Evolutionary conservation across 2,329 filamentous ascomycete genomes (phyloP).

Genomic region (Pezicula rhizophila): DNA sequence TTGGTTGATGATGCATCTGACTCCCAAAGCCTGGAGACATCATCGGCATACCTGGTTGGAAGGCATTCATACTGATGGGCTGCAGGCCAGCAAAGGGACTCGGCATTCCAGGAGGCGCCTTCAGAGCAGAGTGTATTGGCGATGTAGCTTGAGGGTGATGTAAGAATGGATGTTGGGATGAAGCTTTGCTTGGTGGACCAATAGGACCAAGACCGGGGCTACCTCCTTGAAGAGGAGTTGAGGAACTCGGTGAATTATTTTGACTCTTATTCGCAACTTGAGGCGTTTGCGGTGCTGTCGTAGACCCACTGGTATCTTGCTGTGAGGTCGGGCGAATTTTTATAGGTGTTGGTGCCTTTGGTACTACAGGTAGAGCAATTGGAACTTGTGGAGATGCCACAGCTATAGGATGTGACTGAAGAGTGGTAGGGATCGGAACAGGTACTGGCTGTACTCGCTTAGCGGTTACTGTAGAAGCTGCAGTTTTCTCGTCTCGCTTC

Average conservation of each 20-base stretch:
- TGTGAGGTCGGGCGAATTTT: conserved; percentile 67
- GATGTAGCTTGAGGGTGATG: conserved; percentile 59
- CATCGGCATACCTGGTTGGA: conserved; percentile 38
- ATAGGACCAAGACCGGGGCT: conserved; percentile 46
- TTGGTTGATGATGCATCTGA: conserved; percentile 40
- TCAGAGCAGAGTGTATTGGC: conserved; percentile 50
- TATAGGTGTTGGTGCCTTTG: conserved; percentile 76
- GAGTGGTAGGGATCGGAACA: conserved; percentile 46
- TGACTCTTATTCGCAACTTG: conserved; percentile 53
- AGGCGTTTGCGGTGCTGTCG: conserved; percentile 55
- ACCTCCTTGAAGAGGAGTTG: conserved; percentile 59
- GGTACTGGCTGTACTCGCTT: conserved; percentile 35
- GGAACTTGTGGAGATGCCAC: conserved; percentile 75
- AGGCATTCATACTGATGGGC: conserved; percentile 51
- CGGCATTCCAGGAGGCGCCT: conserved; percentile 49
- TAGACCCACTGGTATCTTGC: conserved; percentile 64
- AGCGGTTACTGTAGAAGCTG: conserved; percentile 31
- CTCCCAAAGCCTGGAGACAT: conserved; percentile 37
- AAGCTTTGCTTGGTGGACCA: conserved; percentile 54
- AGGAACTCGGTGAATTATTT: conserved; percentile 52
- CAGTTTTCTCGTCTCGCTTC: conserved; percentile 38
- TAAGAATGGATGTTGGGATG: conserved; percentile 41
- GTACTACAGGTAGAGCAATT: conserved; percentile 71
- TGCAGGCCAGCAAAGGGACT: conserved; percentile 41
- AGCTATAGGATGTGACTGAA: conserved; percentile 51